Evolutionary conservation across 2,329 filamentous ascomycete genomes (phyloP).

Genomic region (Penicillium sp.): DNA sequence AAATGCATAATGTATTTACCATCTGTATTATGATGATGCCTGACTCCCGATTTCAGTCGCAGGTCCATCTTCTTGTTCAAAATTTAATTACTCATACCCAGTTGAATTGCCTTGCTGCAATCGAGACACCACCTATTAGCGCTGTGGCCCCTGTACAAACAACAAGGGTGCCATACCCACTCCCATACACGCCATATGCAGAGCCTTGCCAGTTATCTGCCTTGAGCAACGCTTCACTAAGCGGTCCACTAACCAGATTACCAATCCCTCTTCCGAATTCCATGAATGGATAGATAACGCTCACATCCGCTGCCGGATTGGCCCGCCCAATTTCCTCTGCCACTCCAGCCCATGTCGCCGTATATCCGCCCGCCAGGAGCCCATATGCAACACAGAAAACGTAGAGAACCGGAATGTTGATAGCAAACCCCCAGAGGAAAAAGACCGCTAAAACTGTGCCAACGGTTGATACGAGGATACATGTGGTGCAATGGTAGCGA

Average conservation of each 20-base stretch:
- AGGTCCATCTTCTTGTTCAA: not conserved
- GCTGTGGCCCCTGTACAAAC: constrained; percentile 22
- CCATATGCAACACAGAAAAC: constrained; percentile 22
- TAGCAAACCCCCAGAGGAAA: constrained; percentile 22
- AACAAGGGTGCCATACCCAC: constrained; percentile 20
- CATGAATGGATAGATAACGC: constrained; percentile 26
- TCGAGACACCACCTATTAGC: constrained; percentile 17
- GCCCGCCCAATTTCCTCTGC: constrained; percentile 17
- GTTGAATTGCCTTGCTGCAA: constrained; percentile 13
- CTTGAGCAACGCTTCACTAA: constrained; percentile 21
- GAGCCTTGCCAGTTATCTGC: constrained; percentile 11
- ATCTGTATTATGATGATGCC: not conserved
- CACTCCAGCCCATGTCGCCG: constrained; percentile 24
- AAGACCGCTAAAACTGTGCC: constrained; percentile 21
- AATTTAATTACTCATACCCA: constrained; percentile 7
- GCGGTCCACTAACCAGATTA: constrained; percentile 21
- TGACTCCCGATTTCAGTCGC: not conserved
- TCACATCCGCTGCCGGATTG: constrained; percentile 16
- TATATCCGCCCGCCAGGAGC: constrained; percentile 20
- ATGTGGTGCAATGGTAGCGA: constrained; percentile 21
- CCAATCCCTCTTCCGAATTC: constrained; percentile 22
- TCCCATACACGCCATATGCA: constrained; percentile 19
- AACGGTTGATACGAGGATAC: constrained; percentile 21
- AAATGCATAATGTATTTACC: not conserved
- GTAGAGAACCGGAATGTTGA: constrained; percentile 13